These are phyloP conservation scores for Veloboletus limbatus DNA, from an alignment of 1,284 basidiomycete species.

Conservation along the genomic window DNA sequence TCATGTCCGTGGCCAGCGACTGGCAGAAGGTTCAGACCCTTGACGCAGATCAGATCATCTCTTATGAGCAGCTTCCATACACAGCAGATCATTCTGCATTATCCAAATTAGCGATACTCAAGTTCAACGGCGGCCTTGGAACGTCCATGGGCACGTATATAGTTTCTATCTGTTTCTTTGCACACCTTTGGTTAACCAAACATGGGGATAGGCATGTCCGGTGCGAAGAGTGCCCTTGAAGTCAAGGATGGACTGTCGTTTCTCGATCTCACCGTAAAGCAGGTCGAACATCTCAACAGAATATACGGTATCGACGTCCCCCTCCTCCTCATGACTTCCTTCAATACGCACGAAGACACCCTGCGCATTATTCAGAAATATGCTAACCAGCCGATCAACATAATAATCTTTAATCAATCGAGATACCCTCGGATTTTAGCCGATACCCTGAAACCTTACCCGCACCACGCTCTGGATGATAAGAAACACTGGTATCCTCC, in stretches of 20 bases:
- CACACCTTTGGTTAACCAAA: conserved; percentile 1
- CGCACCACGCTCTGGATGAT: conserved; percentile 62
- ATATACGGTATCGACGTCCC: conserved; percentile 76
- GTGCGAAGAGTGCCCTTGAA: conserved; percentile 85
- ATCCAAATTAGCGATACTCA: conserved; percentile 94
- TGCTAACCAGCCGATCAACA: conserved; percentile 90
- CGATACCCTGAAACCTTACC: conserved; percentile 85
- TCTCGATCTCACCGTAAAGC: conserved; percentile 91
- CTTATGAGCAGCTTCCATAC: conserved; percentile 74
- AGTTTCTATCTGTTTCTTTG: conserved; percentile 5
- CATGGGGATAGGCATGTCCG: conserved; percentile 66
- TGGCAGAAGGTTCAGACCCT: conserved; percentile 97
- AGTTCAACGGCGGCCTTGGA: conserved; percentile 97
- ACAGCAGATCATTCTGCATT: conserved; percentile 66
- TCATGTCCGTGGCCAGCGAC: conserved; percentile 51
- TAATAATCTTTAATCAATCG: conserved; percentile 94
- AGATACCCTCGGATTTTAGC: conserved; percentile 95
- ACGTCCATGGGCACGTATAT: conserved; percentile 78
- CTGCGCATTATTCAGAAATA: conserved; percentile 98
- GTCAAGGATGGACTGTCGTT: conserved; percentile 97
- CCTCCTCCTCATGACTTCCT: conserved; percentile 97
- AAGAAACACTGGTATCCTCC: conserved; percentile 98
- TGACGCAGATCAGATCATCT: conserved; percentile 84
- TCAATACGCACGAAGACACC: conserved; percentile 97
- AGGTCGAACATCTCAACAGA: conserved; percentile 85